These are phyloP conservation scores for Candida dajiaensis DNA, from an alignment of 805 yeast species.

Conservation along the genomic window DNA sequence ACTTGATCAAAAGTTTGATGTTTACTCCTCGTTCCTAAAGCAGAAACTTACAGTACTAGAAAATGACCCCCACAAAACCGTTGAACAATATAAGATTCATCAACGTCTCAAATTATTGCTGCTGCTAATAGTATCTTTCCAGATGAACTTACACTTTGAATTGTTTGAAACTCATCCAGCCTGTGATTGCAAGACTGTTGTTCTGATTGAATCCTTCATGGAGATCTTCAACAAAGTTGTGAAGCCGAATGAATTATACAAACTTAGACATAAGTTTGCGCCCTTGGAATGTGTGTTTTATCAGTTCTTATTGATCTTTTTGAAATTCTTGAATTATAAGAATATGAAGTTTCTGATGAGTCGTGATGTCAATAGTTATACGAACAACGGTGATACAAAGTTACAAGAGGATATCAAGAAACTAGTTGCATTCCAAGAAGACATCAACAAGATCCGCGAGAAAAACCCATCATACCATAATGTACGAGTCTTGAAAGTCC, in stretches of 20 bases:
- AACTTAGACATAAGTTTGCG: constrained; percentile 11
- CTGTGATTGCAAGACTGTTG: constrained; percentile 13
- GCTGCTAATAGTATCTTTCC: constrained; percentile 8
- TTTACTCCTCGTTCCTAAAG: constrained; percentile 5
- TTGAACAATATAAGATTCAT: background rate
- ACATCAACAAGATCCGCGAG: constrained; percentile 3
- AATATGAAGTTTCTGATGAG: constrained; percentile 5
- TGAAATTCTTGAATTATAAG: constrained; percentile 19
- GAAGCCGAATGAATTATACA: constrained; percentile 1
- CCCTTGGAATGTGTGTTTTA: constrained; percentile 16
- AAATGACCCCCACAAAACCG: background rate
- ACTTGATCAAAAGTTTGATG: constrained; percentile 12
- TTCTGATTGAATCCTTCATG: background rate
- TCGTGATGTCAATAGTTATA: background rate
- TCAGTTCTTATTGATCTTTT: constrained; percentile 17
- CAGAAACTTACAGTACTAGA: background rate
- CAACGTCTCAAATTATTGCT: constrained; percentile 6
- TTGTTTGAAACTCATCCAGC: constrained; percentile 9
- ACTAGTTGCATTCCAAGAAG: constrained; percentile 1
- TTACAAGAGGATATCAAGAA: constrained; percentile 1
- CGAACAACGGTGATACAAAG: no score
- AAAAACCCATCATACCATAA: constrained; percentile 5
- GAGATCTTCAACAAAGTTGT: constrained; percentile 2
- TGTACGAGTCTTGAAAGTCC: constrained; percentile 3
- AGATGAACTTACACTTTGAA: constrained; percentile 15